phyloP scores from a whole-genome alignment of 2,329 filamentous ascomycete species.

The Pyrenochaeta sp. region DNA sequence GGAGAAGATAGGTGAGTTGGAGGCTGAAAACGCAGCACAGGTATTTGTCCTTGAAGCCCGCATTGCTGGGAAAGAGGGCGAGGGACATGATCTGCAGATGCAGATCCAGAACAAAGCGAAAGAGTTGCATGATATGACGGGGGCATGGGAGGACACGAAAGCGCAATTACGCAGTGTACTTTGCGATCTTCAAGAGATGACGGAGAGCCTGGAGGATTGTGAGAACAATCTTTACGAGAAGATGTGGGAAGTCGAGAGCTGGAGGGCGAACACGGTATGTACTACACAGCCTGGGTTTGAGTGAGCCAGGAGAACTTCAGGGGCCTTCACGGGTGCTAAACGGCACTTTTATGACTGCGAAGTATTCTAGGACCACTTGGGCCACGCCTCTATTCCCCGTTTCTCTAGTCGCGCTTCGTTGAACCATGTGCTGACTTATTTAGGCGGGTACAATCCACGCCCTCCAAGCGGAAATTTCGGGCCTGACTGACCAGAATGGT shows the following conservation, averaged over 20 bases:
- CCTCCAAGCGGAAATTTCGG: neutral
- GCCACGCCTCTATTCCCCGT: no score
- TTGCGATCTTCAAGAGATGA: neutral
- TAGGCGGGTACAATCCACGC: conserved; percentile 1
- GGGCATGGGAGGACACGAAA: neutral
- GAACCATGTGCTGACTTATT: no score
- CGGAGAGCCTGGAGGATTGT: neutral
- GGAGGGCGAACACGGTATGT: neutral
- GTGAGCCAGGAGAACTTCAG: no score
- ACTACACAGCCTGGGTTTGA: neutral
- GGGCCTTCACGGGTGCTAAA: no score
- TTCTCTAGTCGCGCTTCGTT: no score
- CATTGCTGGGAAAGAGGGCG: neutral
- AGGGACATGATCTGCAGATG: conserved; percentile 3
- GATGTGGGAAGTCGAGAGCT: neutral
- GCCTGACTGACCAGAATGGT: neutral
- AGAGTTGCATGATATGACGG: conserved; percentile 9
- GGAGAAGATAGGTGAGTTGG: no score
- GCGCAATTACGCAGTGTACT: neutral
- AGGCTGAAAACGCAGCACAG: no score
- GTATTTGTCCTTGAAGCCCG: neutral
- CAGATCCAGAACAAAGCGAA: conserved; percentile 6
- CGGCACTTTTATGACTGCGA: neutral
- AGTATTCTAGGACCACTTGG: neutral
- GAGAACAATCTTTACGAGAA: neutral